These are phyloP conservation scores for Xylaria scruposa DNA, from an alignment of 495 filamentous ascomycete genomes.

Conservation along the genomic window DNA sequence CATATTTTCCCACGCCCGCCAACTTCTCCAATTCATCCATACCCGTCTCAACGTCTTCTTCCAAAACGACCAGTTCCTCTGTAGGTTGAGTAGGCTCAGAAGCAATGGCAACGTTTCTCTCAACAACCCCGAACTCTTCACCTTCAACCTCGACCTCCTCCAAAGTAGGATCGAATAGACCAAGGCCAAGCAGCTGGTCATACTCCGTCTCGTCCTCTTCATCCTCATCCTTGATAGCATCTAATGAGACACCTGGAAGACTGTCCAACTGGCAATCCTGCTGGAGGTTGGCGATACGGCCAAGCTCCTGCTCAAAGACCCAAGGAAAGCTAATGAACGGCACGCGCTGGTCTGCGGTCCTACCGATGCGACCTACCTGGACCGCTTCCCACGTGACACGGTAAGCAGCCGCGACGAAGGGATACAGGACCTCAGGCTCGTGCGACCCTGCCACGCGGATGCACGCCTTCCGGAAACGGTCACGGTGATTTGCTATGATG, in stretches of 20 bases:
- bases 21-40: slow-evolving; percentile 32
- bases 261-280: slow-evolving; percentile 31
- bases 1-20: neutral
- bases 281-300: slow-evolving; percentile 64
- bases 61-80: slow-evolving; percentile 31
- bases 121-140: neutral
- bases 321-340: slow-evolving; percentile 95
- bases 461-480: slow-evolving; percentile 70
- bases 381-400: slow-evolving; percentile 77
- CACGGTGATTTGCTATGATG: slow-evolving; percentile 66
- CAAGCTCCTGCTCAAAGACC: slow-evolving; percentile 78
- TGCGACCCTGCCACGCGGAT: slow-evolving; percentile 63
- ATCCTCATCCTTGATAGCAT: slow-evolving; percentile 23
- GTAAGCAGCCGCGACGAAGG: slow-evolving; percentile 88
- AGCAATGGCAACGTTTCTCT: neutral
- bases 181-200: slow-evolving; percentile 24
- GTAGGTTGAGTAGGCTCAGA: neutral
- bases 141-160: slow-evolving; percentile 12
- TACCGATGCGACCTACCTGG: slow-evolving; percentile 42
- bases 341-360: slow-evolving; percentile 49
- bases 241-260: slow-evolving; percentile 29
- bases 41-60: slow-evolving; percentile 31
- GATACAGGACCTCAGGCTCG: slow-evolving; percentile 64
- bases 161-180: slow-evolving; percentile 5
- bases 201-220: slow-evolving; percentile 39